Percentiles rank a stretch among this genome's conserved stretches.
Evolutionary conservation across 495 filamentous ascomycete species (phyloP).

Genomic region (Tuber aestivum): DNA sequence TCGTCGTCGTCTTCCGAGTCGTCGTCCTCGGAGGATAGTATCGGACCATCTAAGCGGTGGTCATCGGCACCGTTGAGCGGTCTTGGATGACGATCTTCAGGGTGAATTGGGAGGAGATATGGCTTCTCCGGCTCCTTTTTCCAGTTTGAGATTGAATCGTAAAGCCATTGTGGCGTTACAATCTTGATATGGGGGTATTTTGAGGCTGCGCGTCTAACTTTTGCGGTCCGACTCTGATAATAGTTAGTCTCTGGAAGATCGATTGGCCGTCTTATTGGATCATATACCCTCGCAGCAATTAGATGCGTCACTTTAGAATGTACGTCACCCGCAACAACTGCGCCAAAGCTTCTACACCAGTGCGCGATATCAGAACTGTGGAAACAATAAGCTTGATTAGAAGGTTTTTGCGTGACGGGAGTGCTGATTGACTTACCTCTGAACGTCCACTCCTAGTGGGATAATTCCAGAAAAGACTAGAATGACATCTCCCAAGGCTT

Average conservation of each 20-base stretch:
- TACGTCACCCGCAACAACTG: constrained; percentile 58
- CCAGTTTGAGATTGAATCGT: constrained; percentile 75
- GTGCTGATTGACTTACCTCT: constrained; percentile 46
- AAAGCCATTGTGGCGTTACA: constrained; percentile 82
- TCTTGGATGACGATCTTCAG: constrained; percentile 51
- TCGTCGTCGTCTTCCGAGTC: constrained; percentile 54
- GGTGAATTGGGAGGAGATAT: constrained; percentile 63
- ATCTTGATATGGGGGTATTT: constrained; percentile 70
- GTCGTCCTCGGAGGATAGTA: constrained; percentile 46
- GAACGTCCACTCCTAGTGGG: constrained; percentile 68
- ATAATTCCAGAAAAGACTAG: constrained; percentile 87
- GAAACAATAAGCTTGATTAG: constrained; percentile 16
- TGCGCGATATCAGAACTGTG: constrained; percentile 69
- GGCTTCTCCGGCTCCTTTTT: constrained; percentile 63
- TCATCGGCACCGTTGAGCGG: constrained; percentile 43
- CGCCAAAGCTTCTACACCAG: constrained; percentile 81
- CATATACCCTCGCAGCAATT: constrained; percentile 52
- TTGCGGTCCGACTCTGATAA: constrained; percentile 71
- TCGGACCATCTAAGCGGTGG: constrained; percentile 36
- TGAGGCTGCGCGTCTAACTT: constrained; percentile 71
- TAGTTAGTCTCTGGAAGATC: constrained; percentile 45
- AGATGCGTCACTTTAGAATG: constrained; percentile 59
- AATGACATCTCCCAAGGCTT: constrained; percentile 61
- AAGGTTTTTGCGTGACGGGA: constrained; percentile 11
- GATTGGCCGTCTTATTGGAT: neutral